Evolutionary conservation across 1,284 basidiomycete species (phyloP).

Genomic region (Naganishia sp.): DNA sequence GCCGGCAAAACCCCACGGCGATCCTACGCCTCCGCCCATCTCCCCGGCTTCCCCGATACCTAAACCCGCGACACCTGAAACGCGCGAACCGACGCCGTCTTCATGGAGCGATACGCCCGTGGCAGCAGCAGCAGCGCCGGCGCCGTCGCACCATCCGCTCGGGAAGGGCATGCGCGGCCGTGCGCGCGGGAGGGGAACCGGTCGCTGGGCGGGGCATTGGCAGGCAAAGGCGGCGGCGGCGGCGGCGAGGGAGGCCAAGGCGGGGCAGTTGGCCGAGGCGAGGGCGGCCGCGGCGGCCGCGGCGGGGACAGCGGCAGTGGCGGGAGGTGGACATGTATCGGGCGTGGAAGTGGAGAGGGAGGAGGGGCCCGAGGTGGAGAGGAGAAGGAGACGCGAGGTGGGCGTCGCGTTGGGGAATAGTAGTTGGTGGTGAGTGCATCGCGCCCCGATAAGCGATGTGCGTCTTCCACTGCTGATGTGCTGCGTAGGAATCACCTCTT

Average conservation of each 20-base stretch:
- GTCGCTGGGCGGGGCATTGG: constrained; percentile 31
- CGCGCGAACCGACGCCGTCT: too few relatives aligned
- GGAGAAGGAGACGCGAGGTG: constrained; percentile 18
- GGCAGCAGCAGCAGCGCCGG: too few relatives aligned
- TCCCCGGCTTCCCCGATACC: background rate
- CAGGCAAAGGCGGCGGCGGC: constrained; percentile 25
- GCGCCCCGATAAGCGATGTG: background rate
- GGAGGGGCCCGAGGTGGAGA: constrained; percentile 6
- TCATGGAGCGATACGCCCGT: background rate
- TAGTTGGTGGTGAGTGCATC: constrained; percentile 33
- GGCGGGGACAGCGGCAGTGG: background rate
- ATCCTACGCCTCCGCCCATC: background rate
- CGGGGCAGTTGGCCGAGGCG: constrained; percentile 10
- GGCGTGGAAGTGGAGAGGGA: constrained; percentile 33
- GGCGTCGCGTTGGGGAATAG: constrained; percentile 29
- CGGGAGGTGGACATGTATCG: background rate
- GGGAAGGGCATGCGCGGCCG: constrained; percentile 5
- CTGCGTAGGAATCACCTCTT: constrained; percentile 50
- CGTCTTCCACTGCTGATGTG: background rate
- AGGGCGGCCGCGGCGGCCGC: constrained; percentile 1
- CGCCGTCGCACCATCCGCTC: background rate
- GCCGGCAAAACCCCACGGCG: background rate
- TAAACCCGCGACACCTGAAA: background rate
- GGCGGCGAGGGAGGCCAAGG: background rate
- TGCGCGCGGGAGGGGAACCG: constrained; percentile 18